Evolutionary conservation across 2,329 filamentous ascomycete genomes (phyloP).

Genomic region (Curvularia lunata): DNA sequence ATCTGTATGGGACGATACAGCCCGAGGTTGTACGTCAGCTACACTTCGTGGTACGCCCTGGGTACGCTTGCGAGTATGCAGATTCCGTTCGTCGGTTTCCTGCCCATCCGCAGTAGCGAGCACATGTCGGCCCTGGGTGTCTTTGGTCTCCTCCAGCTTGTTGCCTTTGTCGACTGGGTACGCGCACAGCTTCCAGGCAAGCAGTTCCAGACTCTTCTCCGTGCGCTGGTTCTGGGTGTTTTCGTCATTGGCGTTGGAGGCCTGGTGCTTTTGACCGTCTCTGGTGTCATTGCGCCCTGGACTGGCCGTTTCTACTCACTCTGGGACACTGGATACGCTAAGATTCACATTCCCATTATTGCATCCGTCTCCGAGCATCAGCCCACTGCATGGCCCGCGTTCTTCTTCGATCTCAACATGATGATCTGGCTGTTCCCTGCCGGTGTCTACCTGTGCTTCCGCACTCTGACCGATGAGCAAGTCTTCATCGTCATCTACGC

Average conservation of each 20-base stretch:
- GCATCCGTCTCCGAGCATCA: constrained; percentile 99
- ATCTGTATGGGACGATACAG: constrained; percentile 98
- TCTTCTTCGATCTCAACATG: constrained; percentile 98
- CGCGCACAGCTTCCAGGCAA: constrained; percentile 86
- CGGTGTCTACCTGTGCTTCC: constrained; percentile 98
- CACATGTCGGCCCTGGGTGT: constrained; percentile 97
- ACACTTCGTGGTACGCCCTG: constrained; percentile 97
- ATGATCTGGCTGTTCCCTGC: constrained; percentile 99
- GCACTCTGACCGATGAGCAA: constrained; percentile 90
- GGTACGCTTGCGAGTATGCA: constrained; percentile 98
- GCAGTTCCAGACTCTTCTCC: constrained; percentile 91
- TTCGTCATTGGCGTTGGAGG: constrained; percentile 75
- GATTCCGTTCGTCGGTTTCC: constrained; percentile 97
- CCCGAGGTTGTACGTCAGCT: constrained; percentile 90
- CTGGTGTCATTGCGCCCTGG: constrained; percentile 95
- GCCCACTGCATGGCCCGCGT: constrained; percentile 97
- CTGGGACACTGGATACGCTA: constrained; percentile 98
- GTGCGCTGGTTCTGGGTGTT: constrained; percentile 73
- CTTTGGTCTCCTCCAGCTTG: constrained; percentile 92
- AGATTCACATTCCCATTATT: constrained; percentile 99
- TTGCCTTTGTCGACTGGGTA: constrained; percentile 90
- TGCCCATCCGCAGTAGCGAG: constrained; percentile 95
- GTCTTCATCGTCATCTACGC: constrained; percentile 98
- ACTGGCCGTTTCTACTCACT: constrained; percentile 98
- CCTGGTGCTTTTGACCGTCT: constrained; percentile 82